phyloP scores from a whole-genome alignment of 2,329 filamentous ascomycete species.

The Ascochyta koolunga region DNA sequence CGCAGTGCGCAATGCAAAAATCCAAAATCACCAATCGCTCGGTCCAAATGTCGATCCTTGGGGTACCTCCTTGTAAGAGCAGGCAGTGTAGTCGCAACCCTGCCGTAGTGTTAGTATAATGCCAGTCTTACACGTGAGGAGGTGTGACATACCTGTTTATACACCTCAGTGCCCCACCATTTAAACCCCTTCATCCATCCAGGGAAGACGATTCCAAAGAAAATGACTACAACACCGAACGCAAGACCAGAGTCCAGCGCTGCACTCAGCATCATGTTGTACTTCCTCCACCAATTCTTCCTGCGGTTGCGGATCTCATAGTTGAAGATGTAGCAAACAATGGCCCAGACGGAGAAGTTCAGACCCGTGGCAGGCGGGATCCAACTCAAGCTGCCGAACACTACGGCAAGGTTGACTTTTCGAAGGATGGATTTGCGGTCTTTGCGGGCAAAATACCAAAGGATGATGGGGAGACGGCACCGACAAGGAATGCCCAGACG shows the following conservation, averaged over 20 bases:
- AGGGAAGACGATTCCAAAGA: slow-evolving; percentile 85
- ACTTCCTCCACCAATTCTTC: slow-evolving; percentile 84
- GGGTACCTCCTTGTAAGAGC: slow-evolving; percentile 68
- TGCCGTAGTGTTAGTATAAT: slow-evolving; percentile 18
- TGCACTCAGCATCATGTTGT: slow-evolving; percentile 86
- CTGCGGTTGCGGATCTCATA: slow-evolving; percentile 72
- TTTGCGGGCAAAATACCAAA: slow-evolving; percentile 72
- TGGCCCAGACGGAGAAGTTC: slow-evolving; percentile 86
- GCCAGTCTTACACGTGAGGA: slow-evolving; percentile 6
- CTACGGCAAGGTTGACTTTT: slow-evolving; percentile 80
- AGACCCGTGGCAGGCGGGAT: slow-evolving; percentile 82
- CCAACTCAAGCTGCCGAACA: slow-evolving; percentile 84
- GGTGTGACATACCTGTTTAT: slow-evolving; percentile 63
- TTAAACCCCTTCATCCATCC: slow-evolving; percentile 73
- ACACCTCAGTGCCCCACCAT: slow-evolving; percentile 90
- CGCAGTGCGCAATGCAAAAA: slow-evolving; percentile 6
- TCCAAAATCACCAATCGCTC: slow-evolving; percentile 29
- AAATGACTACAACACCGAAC: slow-evolving; percentile 81
- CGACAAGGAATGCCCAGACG: slow-evolving; percentile 81
- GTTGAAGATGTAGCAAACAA: slow-evolving; percentile 87
- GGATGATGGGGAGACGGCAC: slow-evolving; percentile 74
- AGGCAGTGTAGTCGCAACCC: slow-evolving; percentile 85
- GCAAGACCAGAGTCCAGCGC: slow-evolving; percentile 83
- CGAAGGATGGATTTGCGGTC: slow-evolving; percentile 67
- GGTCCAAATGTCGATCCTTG: slow-evolving; percentile 45